Conservation (phyloP, 306 rosid genomes). For the Calophaca sinica region DNA sequence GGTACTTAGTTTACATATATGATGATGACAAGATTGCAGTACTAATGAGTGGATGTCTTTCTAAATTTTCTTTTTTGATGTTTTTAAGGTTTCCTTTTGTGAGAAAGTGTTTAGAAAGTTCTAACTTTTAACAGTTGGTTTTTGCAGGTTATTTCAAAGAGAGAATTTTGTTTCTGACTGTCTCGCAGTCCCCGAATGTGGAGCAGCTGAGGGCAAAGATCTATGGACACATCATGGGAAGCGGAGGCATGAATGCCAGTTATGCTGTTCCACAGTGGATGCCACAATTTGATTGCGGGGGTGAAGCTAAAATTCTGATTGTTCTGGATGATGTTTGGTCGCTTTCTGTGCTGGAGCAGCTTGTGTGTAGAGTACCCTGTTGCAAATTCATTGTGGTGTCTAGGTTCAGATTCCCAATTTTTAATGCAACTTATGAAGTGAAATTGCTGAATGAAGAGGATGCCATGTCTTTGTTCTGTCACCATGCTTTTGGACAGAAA, state of each 20-base stretch:
- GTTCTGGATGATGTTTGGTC: conserved; percentile 93
- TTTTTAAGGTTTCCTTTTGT: neutral
- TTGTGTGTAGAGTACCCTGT: conserved; percentile 61
- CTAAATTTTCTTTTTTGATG: neutral
- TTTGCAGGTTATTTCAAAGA: conserved; percentile 68
- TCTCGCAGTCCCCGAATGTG: conserved; percentile 83
- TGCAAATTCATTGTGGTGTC: conserved; percentile 80
- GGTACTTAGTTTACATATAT: neutral
- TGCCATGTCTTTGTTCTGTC: conserved; percentile 83
- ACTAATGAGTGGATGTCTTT: neutral
- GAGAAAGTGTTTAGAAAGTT: conserved; percentile 18
- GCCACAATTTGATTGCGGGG: conserved; percentile 51
- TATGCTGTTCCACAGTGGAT: conserved; percentile 60
- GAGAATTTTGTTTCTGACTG: conserved; percentile 81
- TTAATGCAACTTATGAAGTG: conserved; percentile 61
- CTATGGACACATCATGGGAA: conserved; percentile 69
- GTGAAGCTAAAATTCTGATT: conserved; percentile 54
- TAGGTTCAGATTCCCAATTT: conserved; percentile 61
- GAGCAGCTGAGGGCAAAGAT: conserved; percentile 69
- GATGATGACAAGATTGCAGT: neutral
- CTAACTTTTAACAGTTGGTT: neutral
- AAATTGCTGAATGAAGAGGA: conserved; percentile 67
- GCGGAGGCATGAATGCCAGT: conserved; percentile 42
- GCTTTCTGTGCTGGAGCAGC: conserved; percentile 56
- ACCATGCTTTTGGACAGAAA: conserved; percentile 84